These are phyloP conservation scores for Leccinum pallidistipes DNA, from an alignment of 1,284 basidiomycete genomes.

Conservation along the genomic window DNA sequence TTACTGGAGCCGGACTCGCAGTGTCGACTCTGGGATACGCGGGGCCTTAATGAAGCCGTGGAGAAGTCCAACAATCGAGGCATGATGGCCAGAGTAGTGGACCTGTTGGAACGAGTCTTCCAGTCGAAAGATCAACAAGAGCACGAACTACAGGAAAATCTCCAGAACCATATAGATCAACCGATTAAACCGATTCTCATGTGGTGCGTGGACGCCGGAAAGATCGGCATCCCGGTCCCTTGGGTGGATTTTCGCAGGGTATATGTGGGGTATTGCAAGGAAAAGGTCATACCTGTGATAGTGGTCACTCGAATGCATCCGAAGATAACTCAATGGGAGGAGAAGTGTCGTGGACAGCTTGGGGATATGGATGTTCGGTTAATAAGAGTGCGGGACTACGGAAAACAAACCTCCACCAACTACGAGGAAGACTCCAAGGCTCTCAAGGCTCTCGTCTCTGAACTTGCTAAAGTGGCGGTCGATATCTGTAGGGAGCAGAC, in stretches of 20 bases:
- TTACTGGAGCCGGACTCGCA: constrained; percentile 2
- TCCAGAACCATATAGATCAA: constrained; percentile 14
- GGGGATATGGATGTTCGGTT: constrained; percentile 3
- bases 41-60: constrained; percentile 26
- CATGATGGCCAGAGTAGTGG: constrained; percentile 3
- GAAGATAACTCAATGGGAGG: constrained; percentile 16
- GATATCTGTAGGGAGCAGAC: constrained; percentile 4
- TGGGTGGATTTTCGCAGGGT: constrained; percentile 28
- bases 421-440: constrained; percentile 20
- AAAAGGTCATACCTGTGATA: constrained; percentile 21
- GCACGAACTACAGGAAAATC: constrained; percentile 20
- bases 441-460: constrained; percentile 18
- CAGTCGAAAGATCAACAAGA: constrained; percentile 13
- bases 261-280: constrained; percentile 29
- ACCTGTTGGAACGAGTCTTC: constrained; percentile 15
- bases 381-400: constrained; percentile 17
- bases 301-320: constrained; percentile 22
- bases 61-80: constrained; percentile 6
- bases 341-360: constrained; percentile 19
- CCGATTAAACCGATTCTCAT: constrained; percentile 20
- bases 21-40: constrained; percentile 29
- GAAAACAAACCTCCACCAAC: neutral
- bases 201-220: constrained; percentile 29
- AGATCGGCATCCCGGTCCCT: constrained; percentile 17
- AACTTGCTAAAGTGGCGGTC: neutral